Evolutionary conservation across 768 basidiomycete species (phyloP), one percentile per base, ranked within the genome.

Genomic region (Boletus fagicola): DNA sequence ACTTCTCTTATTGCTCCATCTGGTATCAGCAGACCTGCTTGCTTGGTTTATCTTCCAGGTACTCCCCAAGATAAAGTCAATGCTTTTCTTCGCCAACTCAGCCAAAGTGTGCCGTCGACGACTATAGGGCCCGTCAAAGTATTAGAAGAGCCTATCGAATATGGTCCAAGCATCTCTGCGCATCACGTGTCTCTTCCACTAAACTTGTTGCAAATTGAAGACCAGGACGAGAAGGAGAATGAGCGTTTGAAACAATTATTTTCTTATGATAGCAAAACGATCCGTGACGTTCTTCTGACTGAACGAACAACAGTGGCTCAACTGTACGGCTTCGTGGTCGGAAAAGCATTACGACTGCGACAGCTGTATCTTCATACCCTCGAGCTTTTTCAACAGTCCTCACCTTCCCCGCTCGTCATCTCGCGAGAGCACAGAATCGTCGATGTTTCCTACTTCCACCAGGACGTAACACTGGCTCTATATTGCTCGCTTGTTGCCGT

Each of bases 301-400:
- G 90, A 95, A 66, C 78, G 81, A 46, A 83, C 82, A 28, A 86
- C 89, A 3, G 65, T 87, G n/a, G 79, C 83, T 3, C 90, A 93
- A 61, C 61, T 83, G 30, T 90, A 90, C 66, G 93, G 92, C 15
- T 92, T 82, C 70, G 80, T 88, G 44, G 75, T 83, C 15, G 91
- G 87, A 15, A 85, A 84, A 63, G 78, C 80, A 31, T 74, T 84
- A 1, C 80, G 93, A 44, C 81, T 83, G 18, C 81, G 84, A 28
- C 77, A 83, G 57, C 72, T 92, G 1, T 89, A 93, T 65, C 71
- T 87, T 26, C 76, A 77, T 46, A 76, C 77, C 26, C 74, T 87
- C 33, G 67, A 73, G 24, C 74, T 78, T 6, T 75, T 91, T 50
- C 78, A 83, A 59, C 66, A 65, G 11, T 54, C 57, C 2, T 57